Evolutionary conservation across 331 rosid genomes (phyloP).

Genomic region (Erythrophleum ivorense): DNA sequence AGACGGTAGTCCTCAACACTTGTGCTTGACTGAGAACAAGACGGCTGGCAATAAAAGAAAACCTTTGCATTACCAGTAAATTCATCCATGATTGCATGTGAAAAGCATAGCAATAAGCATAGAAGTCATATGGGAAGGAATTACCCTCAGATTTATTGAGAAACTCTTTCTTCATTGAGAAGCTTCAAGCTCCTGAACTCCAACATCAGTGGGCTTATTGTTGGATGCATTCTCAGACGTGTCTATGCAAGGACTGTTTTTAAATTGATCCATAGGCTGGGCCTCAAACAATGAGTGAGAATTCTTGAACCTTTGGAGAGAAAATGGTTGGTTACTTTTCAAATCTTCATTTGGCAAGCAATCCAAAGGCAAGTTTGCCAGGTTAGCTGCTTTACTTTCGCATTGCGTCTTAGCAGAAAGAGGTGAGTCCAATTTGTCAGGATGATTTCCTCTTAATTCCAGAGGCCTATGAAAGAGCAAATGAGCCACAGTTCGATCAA

Average conservation of each 20-base stretch:
- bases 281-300: conserved; percentile 43
- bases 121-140: conserved; percentile 60
- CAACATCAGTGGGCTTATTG: conserved; percentile 45
- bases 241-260: conserved; percentile 54
- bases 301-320: conserved; percentile 51
- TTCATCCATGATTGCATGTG: background rate
- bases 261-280: conserved; percentile 48
- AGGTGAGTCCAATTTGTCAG: conserved; percentile 56
- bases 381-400: conserved; percentile 49
- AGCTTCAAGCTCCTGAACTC: conserved; percentile 57
- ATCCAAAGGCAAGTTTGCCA: conserved; percentile 42
- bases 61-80: conserved; percentile 12
- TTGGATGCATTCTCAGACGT: conserved; percentile 60
- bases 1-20: background rate
- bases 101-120: conserved; percentile 32
- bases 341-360: conserved; percentile 51
- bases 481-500: conserved; percentile 89
- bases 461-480: conserved; percentile 82
- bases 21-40: conserved; percentile 9
- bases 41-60: conserved; percentile 4
- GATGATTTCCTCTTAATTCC: conserved; percentile 57
- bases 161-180: conserved; percentile 55
- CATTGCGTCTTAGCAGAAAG: conserved; percentile 49
- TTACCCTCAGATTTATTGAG: conserved; percentile 45
- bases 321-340: conserved; percentile 44